Percentiles rank a stretch among this genome's conserved stretches.
Evolutionary conservation across 2,329 filamentous ascomycete species (phyloP).

Genomic region (Chaetoscypha palmicola): DNA sequence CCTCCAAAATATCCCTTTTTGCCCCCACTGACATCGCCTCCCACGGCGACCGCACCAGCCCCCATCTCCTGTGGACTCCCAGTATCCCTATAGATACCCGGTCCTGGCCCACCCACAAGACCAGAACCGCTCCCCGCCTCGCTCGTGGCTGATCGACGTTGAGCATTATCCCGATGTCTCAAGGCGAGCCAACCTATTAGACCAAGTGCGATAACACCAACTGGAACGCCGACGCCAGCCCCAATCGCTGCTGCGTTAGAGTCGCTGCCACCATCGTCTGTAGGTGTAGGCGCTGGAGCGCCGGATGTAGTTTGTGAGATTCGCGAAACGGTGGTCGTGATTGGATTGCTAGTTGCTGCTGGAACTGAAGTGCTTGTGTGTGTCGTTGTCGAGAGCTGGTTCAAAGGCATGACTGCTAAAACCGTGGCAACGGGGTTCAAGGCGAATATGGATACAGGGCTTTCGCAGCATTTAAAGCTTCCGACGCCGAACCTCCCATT

Average conservation of each 20-base stretch:
- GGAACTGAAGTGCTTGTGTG: constrained; percentile 3
- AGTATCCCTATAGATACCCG: not conserved
- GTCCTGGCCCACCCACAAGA: not conserved
- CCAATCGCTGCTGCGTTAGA: constrained; percentile 13
- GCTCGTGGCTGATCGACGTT: too few relatives aligned
- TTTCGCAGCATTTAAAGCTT: constrained; percentile 14
- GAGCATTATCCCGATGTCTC: too few relatives aligned
- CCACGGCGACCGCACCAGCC: not conserved
- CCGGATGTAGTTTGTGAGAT: not conserved
- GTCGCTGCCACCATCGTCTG: constrained; percentile 1
- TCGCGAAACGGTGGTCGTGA: not conserved
- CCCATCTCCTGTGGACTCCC: not conserved
- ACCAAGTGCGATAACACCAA: constrained; percentile 9
- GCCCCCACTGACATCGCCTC: not conserved
- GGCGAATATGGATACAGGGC: constrained; percentile 9
- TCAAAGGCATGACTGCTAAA: constrained; percentile 12
- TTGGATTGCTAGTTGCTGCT: constrained; percentile 4
- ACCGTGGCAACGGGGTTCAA: constrained; percentile 12
- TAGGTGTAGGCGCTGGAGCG: constrained; percentile 7
- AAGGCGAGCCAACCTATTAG: constrained; percentile 9
- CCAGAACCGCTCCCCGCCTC: constrained; percentile 1
- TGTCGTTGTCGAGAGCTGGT: constrained; percentile 4
- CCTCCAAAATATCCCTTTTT: constrained; percentile 9
- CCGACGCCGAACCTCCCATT: constrained; percentile 14
- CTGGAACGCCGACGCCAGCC: constrained; percentile 14